Evolutionary conservation across 2,329 filamentous ascomycete genomes (phyloP).

Genomic region (Talaromyces piceae): DNA sequence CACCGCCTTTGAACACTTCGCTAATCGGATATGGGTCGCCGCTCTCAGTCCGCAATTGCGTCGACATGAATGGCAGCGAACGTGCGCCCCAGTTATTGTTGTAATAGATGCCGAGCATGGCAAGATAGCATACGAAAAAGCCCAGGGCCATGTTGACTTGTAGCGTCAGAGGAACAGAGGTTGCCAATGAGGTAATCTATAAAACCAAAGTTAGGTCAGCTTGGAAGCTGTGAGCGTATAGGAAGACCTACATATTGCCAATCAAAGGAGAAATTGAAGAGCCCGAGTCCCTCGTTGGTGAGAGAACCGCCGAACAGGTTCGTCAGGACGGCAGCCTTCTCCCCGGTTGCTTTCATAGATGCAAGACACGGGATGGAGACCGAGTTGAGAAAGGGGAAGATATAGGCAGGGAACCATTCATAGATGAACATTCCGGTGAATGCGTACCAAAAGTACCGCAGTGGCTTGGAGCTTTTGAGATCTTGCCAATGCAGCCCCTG

Average conservation of each 20-base stretch:
- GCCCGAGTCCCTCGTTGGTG: constrained; percentile 47
- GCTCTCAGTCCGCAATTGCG: constrained; percentile 34
- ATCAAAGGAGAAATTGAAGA: constrained; percentile 46
- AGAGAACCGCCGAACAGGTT: constrained; percentile 46
- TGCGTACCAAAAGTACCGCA: constrained; percentile 47
- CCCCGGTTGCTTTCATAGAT: constrained; percentile 44
- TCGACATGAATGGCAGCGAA: constrained; percentile 50
- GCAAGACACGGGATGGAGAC: constrained; percentile 50
- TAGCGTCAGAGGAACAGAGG: constrained; percentile 46
- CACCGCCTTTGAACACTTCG: constrained; percentile 32
- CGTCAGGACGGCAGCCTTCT: constrained; percentile 38
- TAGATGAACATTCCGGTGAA: constrained; percentile 44
- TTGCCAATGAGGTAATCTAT: constrained; percentile 48
- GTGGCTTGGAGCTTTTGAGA: constrained; percentile 44
- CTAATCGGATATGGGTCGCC: constrained; percentile 36
- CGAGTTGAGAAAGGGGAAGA: constrained; percentile 50
- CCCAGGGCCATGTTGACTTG: constrained; percentile 44
- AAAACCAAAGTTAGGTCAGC: neutral
- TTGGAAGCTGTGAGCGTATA: neutral
- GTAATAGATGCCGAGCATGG: constrained; percentile 49
- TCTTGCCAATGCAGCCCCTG: constrained; percentile 50
- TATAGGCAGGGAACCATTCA: constrained; percentile 50
- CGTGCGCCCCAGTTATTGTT: constrained; percentile 41
- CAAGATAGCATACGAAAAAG: constrained; percentile 42
- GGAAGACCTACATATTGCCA: constrained; percentile 38